A percentile compares a stretch with the other conserved stretches of the same genome.
These are phyloP conservation scores for Cerioporus squamosus DNA, from an alignment of 1,284 basidiomycete genomes.

Conservation along the genomic window DNA sequence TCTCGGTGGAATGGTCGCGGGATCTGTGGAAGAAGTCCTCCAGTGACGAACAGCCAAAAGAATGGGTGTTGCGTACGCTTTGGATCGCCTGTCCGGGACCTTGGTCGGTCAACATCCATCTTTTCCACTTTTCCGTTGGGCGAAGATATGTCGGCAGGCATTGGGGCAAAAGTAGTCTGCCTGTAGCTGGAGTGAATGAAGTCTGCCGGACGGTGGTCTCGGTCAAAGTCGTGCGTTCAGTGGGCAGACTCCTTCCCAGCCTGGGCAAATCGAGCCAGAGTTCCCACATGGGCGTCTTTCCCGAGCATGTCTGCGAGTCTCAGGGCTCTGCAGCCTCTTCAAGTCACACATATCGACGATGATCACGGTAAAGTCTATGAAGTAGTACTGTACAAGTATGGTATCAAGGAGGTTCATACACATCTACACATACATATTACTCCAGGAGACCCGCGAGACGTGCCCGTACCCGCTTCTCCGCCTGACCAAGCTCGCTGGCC, in stretches of 20 bases:
- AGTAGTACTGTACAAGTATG: not conserved
- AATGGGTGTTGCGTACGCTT: constrained; percentile 54
- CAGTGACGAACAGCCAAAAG: constrained; percentile 13
- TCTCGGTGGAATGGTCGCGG: constrained; percentile 74
- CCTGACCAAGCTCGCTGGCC: constrained; percentile 57
- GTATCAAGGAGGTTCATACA: not conserved
- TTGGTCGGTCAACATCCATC: constrained; percentile 63
- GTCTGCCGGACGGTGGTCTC: not conserved
- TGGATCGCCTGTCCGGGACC: constrained; percentile 58
- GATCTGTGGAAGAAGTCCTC: constrained; percentile 45
- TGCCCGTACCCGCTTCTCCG: constrained; percentile 60
- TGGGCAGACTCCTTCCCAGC: constrained; percentile 13
- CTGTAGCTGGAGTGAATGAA: not conserved
- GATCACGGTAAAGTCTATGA: no score
- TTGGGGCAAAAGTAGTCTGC: not conserved
- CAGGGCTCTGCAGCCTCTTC: no score
- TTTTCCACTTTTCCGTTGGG: constrained; percentile 60
- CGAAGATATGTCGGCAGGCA: constrained; percentile 39
- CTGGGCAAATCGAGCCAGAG: not conserved
- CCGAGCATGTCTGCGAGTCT: no score
- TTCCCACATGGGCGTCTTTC: not conserved
- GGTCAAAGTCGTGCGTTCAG: constrained; percentile 5
- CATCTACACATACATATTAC: not conserved
- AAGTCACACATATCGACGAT: no score
- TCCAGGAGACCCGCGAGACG: constrained; percentile 50